These are phyloP conservation scores for Candida gorgasii DNA, from an alignment of 805 yeast genomes.

Conservation along the genomic window DNA sequence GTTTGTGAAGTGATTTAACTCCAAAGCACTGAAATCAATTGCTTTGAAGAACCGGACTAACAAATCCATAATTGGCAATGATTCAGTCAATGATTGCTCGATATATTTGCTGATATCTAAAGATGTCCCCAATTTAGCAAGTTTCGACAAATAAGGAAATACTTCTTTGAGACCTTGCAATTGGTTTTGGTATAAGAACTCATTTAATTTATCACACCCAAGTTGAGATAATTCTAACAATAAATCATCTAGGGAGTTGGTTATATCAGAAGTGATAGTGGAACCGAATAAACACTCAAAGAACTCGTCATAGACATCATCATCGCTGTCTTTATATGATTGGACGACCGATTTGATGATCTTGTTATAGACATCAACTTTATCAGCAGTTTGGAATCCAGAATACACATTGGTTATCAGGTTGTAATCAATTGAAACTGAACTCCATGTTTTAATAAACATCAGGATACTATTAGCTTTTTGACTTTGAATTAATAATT, in stretches of 20 bases:
- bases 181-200: neutral
- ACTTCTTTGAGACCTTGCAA: neutral
- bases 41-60: slow-evolving; percentile 6
- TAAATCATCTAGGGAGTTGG: slow-evolving; percentile 1
- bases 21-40: neutral
- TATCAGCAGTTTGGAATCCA: slow-evolving; percentile 4
- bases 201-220: neutral
- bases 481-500: neutral
- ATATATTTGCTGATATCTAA: slow-evolving; percentile 7
- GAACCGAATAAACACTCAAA: slow-evolving; percentile 1
- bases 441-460: slow-evolving; percentile 13
- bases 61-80: slow-evolving; percentile 12
- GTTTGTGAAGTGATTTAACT: neutral
- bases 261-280: slow-evolving; percentile 3
- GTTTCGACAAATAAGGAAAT: neutral
- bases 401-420: slow-evolving; percentile 2
- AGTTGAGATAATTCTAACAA: neutral
- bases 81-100: slow-evolving; percentile 6
- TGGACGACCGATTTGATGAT: slow-evolving; percentile 2
- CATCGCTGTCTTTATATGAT: neutral
- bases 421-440: slow-evolving; percentile 5
- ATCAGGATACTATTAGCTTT: neutral
- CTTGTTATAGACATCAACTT: slow-evolving; percentile 1
- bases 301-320: slow-evolving; percentile 1
- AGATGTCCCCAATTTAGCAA: slow-evolving; percentile 16